Conservation (phyloP, 2,329 filamentous ascomycete genomes). For the Penicillium paneum region DNA sequence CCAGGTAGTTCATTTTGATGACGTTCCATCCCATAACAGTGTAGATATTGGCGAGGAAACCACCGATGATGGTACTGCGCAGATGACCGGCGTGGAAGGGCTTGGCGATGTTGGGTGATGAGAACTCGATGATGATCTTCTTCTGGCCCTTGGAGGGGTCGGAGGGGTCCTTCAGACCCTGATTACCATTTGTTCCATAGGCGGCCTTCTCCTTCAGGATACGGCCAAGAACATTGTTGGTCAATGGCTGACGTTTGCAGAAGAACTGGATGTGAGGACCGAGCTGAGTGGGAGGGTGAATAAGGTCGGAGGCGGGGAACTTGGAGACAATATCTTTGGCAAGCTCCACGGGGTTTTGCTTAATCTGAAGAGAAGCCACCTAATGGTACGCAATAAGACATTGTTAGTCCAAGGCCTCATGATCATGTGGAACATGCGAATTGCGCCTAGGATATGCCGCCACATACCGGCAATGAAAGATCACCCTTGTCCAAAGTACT, state of each 20-base stretch:
- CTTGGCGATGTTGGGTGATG: constrained; percentile 65
- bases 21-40: constrained; percentile 61
- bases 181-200: constrained; percentile 59
- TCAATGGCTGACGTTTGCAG: constrained; percentile 58
- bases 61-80: constrained; percentile 65
- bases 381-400: constrained; percentile 13
- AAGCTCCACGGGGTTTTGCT: constrained; percentile 59
- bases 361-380: constrained; percentile 46
- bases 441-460: neutral
- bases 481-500: constrained; percentile 48
- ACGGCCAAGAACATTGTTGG: constrained; percentile 56
- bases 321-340: constrained; percentile 55
- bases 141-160: constrained; percentile 56
- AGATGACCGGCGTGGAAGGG: constrained; percentile 65
- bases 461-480: constrained; percentile 42
- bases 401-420: neutral
- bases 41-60: constrained; percentile 62
- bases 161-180: constrained; percentile 58
- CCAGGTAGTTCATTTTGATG: constrained; percentile 63
- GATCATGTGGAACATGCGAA: neutral
- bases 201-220: constrained; percentile 55
- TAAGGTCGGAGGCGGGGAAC: constrained; percentile 58
- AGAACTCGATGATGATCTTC: constrained; percentile 63
- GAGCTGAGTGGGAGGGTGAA: constrained; percentile 54
- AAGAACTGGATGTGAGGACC: constrained; percentile 65